phyloP scores from a whole-genome alignment of 2,329 filamentous ascomycete species.

The Alternaria arbusti region DNA sequence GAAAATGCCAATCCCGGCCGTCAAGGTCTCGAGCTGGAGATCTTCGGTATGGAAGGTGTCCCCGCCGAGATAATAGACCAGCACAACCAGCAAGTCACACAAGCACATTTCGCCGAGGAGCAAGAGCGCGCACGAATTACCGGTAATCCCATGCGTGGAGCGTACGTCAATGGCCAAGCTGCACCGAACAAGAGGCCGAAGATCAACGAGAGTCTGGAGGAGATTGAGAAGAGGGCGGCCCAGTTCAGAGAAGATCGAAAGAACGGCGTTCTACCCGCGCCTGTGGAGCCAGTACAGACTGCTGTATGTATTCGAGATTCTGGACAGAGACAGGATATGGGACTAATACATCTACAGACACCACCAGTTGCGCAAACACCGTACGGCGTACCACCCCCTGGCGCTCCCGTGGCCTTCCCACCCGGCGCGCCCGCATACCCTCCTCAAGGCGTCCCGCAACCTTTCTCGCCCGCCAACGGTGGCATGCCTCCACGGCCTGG shows the following conservation, averaged over 20 bases:
- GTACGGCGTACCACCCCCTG: constrained; percentile 24
- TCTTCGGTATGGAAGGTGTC: constrained; percentile 98
- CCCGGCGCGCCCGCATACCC: constrained; percentile 28
- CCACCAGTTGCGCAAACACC: constrained; percentile 27
- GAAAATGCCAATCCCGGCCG: constrained; percentile 92
- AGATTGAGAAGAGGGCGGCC: constrained; percentile 82
- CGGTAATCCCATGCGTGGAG: constrained; percentile 75
- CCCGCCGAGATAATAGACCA: constrained; percentile 82
- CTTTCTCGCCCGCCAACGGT: constrained; percentile 37
- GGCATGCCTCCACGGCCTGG: constrained; percentile 30
- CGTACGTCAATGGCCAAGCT: constrained; percentile 47
- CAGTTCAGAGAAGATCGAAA: constrained; percentile 37
- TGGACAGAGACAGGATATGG: neutral
- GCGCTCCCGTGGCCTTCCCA: constrained; percentile 33
- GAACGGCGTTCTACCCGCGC: constrained; percentile 50
- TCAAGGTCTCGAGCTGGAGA: constrained; percentile 86
- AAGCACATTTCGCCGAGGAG: constrained; percentile 84
- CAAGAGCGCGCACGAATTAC: constrained; percentile 81
- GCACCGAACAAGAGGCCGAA: constrained; percentile 66
- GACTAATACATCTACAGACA: constrained; percentile 26
- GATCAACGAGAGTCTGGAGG: constrained; percentile 73
- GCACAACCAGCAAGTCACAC: constrained; percentile 85
- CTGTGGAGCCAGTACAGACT: constrained; percentile 43
- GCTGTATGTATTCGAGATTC: constrained; percentile 10
- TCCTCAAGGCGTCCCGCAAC: constrained; percentile 21